Evolutionary conservation across 2,329 filamentous ascomycete genomes (phyloP).

Genomic region (Grosmannia huntii): DNA sequence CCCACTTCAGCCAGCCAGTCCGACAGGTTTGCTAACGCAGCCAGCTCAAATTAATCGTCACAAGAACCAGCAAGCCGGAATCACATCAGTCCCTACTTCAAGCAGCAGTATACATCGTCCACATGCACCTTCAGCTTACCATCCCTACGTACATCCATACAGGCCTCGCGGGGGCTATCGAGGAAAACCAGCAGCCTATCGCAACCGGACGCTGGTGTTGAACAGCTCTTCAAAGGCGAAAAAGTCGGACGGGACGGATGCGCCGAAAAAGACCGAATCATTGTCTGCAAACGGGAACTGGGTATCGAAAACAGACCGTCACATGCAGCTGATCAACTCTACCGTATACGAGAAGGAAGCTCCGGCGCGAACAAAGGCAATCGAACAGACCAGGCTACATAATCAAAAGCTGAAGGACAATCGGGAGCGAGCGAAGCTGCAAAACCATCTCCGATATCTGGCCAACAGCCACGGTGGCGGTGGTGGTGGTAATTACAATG

Average conservation of each 20-base stretch:
- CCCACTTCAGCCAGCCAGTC: background rate
- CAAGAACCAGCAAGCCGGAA: slow-evolving; percentile 48
- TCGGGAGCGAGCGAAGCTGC: slow-evolving; percentile 47
- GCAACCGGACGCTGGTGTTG: slow-evolving; percentile 49
- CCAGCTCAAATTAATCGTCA: slow-evolving; percentile 71
- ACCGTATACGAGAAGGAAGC: slow-evolving; percentile 64
- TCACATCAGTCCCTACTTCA: slow-evolving; percentile 15
- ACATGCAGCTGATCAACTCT: slow-evolving; percentile 73
- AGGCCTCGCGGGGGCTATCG: slow-evolving; percentile 18
- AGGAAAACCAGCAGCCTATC: slow-evolving; percentile 24
- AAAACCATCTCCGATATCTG: slow-evolving; percentile 29
- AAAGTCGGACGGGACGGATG: slow-evolving; percentile 14
- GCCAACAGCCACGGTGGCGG: slow-evolving; percentile 12
- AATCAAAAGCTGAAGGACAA: slow-evolving; percentile 40
- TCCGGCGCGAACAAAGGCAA: slow-evolving; percentile 54
- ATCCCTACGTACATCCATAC: slow-evolving; percentile 18
- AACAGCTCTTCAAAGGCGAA: slow-evolving; percentile 28
- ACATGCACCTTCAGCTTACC: slow-evolving; percentile 10
- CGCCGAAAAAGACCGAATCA: slow-evolving; percentile 13
- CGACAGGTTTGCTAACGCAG: background rate
- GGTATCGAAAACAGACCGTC: slow-evolving; percentile 62
- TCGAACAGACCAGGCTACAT: slow-evolving; percentile 53
- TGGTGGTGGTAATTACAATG: slow-evolving; percentile 3
- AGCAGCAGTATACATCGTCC: slow-evolving; percentile 9
- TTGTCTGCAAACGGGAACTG: slow-evolving; percentile 29